Evolutionary conservation across 2,329 filamentous ascomycete genomes (phyloP), one percentile per base, ranked within the genome.

Genomic region (Botryotinia narcissicola): DNA sequence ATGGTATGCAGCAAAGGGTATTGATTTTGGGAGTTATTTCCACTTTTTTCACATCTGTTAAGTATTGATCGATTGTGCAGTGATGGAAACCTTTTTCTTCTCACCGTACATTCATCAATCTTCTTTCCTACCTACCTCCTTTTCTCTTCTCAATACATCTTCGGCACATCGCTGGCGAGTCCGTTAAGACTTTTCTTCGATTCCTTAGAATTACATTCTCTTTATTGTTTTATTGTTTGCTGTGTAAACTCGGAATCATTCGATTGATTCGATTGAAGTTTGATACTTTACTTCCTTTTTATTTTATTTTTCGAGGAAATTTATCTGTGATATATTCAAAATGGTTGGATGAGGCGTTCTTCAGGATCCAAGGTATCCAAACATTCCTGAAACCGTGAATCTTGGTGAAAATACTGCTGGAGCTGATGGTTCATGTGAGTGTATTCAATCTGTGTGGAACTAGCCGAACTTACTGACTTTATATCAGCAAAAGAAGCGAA

Each of bases 331-430:
- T 40, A 40, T 32, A 42, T 59, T 74, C 67, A 76, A 77, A 40
- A 75, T 70, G 72, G 74, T 79, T 74, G 74, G 75, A 40, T 80
- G 76, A 77, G 80, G 78, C 62, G 73, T 80, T 68, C 71, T 80
- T 71, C 74, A 80, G 61, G 77, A 80, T 76, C 74, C 74, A 32
- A 78, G 76, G 62, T 78, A 79, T 60, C 76, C 76, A 61, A 76
- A 79, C 46, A 76, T 79, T 62, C 79, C 79, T 35, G 79, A 78
- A 35, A 80, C 79, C 29, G 73, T 76, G 25, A 78, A 74, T 37
- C 77, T 79, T 64, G 75, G 74, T 54, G 76, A 79, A 66, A 73
- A 72, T 54, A 76, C 76, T 64, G 73, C 75, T 67, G 74, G 71
- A 51, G 75, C 76, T 67, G 74, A 74, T 64, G 74, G 75, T 64